Conservation (phyloP, 805 yeast genomes). For the Pichia kluyveri region DNA sequence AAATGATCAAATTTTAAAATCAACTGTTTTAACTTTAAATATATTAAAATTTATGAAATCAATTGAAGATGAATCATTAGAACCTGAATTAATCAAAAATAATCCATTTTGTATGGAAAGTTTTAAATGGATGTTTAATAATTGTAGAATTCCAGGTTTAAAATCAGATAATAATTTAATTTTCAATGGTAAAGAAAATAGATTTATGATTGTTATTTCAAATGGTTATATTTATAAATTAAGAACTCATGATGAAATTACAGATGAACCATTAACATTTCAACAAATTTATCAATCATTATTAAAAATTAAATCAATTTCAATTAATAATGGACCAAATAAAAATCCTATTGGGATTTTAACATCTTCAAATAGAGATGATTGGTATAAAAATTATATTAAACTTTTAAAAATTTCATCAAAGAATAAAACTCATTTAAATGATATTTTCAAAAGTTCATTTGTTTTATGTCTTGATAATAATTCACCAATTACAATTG, state of each 20-base stretch:
- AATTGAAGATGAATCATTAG: slow-evolving; percentile 64
- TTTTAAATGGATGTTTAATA: slow-evolving; percentile 85
- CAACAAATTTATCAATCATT: slow-evolving; percentile 51
- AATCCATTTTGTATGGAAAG: slow-evolving; percentile 91
- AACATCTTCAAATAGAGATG: slow-evolving; percentile 79
- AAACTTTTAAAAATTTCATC: slow-evolving; percentile 51
- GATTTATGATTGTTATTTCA: slow-evolving; percentile 62
- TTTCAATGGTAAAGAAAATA: slow-evolving; percentile 37
- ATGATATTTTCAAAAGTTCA: slow-evolving; percentile 65
- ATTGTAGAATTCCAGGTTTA: slow-evolving; percentile 67
- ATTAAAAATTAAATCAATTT: slow-evolving; percentile 37
- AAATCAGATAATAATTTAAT: slow-evolving; percentile 54
- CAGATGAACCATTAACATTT: slow-evolving; percentile 36
- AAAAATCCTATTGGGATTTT: slow-evolving; percentile 65
- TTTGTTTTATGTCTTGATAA: slow-evolving; percentile 79
- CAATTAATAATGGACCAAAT: slow-evolving; percentile 25
- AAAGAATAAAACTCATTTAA: slow-evolving; percentile 47
- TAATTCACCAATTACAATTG: slow-evolving; percentile 59
- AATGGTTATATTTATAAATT: slow-evolving; percentile 79
- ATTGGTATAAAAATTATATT: slow-evolving; percentile 55
- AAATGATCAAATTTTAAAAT: slow-evolving; percentile 57
- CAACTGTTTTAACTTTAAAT: slow-evolving; percentile 64
- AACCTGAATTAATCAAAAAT: slow-evolving; percentile 70
- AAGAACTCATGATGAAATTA: slow-evolving; percentile 39
- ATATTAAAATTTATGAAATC: slow-evolving; percentile 58